Evolutionary conservation across 805 yeast genomes (phyloP).

Genomic region (Komagataella phaffii): DNA sequence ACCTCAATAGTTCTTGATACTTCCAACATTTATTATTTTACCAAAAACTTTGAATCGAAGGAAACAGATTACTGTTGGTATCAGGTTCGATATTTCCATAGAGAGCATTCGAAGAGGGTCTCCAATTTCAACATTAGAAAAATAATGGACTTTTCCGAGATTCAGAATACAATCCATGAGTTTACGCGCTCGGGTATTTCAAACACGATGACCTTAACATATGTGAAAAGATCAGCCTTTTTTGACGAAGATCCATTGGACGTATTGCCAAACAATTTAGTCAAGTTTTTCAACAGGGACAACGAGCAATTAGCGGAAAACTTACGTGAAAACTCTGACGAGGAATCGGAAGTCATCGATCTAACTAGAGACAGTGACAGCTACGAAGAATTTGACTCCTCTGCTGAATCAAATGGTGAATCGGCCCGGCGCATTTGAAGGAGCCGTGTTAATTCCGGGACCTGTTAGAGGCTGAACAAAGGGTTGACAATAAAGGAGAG

Average conservation of each 20-base stretch:
- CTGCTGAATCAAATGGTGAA: neutral
- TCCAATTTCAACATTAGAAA: neutral
- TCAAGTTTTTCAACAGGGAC: slow-evolving; percentile 18
- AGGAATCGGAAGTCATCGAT: slow-evolving; percentile 8
- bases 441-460: neutral
- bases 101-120: slow-evolving; percentile 1
- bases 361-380: neutral
- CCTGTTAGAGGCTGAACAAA: no score
- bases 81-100: slow-evolving; percentile 3
- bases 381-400: neutral
- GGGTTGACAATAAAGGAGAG: neutral
- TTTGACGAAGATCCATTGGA: slow-evolving; percentile 1
- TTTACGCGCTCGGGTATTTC: slow-evolving; percentile 13
- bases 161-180: slow-evolving; percentile 10
- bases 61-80: neutral
- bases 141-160: slow-evolving; percentile 10
- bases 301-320: slow-evolving; percentile 5
- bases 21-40: slow-evolving; percentile 17
- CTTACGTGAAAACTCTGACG: slow-evolving; percentile 1
- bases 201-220: slow-evolving; percentile 19
- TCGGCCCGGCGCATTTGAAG: neutral
- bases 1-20: slow-evolving; percentile 22
- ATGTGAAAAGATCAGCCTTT: slow-evolving; percentile 17
- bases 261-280: slow-evolving; percentile 12
- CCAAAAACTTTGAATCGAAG: neutral